Evolutionary conservation across 106 monocot genomes (phyloP).

Genomic region (Acorus gramineus): DNA sequence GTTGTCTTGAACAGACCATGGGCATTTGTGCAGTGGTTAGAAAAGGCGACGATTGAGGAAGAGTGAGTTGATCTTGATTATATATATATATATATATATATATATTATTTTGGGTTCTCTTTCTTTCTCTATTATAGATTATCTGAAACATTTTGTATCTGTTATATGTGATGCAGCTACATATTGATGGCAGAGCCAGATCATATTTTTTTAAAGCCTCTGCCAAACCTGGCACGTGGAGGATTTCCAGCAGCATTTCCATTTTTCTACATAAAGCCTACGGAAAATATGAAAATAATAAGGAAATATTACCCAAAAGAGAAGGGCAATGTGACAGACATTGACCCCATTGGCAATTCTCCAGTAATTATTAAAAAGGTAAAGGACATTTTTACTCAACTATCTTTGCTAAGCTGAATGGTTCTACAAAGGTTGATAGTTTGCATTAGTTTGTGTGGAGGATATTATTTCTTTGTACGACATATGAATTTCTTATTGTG

Average conservation of each 20-base stretch:
- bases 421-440: too few species aligned
- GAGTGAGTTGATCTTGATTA: conserved; percentile 41
- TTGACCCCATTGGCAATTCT: conserved; percentile 94
- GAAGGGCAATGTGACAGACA: conserved; percentile 60
- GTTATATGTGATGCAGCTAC: conserved; percentile 37
- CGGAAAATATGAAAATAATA: conserved; percentile 52
- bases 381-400: background rate
- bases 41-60: conserved; percentile 72
- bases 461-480: too few species aligned
- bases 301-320: conserved; percentile 78
- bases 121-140: background rate
- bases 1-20: conserved; percentile 94
- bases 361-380: conserved; percentile 93
- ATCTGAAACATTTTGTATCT: background rate
- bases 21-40: conserved; percentile 95
- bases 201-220: conserved; percentile 78
- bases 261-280: conserved; percentile 92
- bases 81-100: background rate
- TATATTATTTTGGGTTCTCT: background rate
- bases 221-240: conserved; percentile 72
- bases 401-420: too few species aligned
- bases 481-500: too few species aligned
- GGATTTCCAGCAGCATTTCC: conserved; percentile 60
- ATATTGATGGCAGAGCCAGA: conserved; percentile 93
- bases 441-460: too few species aligned